A percentile compares a stretch with the other conserved stretches of the same genome.
These are phyloP conservation scores for Diaporthe australafricana DNA, from an alignment of 2,329 filamentous ascomycete species.

Conservation along the genomic window DNA sequence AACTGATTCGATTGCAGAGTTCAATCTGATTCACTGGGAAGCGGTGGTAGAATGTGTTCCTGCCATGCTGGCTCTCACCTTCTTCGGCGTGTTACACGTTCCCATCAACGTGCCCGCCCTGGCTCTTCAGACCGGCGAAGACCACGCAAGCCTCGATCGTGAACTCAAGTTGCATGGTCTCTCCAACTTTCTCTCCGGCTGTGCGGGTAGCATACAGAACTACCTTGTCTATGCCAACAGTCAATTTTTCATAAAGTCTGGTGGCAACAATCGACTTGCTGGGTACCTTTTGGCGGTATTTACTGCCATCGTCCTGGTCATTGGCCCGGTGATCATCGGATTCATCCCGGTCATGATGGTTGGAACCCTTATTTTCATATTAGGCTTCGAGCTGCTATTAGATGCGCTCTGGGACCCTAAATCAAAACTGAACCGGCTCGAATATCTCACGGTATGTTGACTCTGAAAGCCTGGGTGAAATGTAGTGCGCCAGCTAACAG, in stretches of 20 bases:
- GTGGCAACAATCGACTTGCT: conserved; percentile 86
- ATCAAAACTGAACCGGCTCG: conserved; percentile 85
- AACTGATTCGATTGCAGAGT: conserved; percentile 65
- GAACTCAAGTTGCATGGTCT: conserved; percentile 93
- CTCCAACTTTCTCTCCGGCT: conserved; percentile 91
- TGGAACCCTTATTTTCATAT: conserved; percentile 91
- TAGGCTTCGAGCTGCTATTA: conserved; percentile 90
- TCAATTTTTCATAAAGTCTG: conserved; percentile 94
- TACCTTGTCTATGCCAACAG: conserved; percentile 98
- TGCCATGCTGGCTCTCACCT: conserved; percentile 96
- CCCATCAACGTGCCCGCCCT: conserved; percentile 97
- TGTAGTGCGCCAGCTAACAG: conserved; percentile 40
- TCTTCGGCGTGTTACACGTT: conserved; percentile 96
- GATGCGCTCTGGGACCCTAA: conserved; percentile 92
- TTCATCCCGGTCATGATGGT: conserved; percentile 98
- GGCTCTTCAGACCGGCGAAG: conserved; percentile 89
- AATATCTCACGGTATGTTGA: conserved; percentile 82
- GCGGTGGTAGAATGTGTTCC: conserved; percentile 88
- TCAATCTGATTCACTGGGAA: conserved; percentile 83
- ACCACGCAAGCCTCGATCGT: conserved; percentile 89
- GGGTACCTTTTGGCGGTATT: conserved; percentile 85
- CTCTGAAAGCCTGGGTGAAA: background rate
- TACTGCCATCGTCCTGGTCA: conserved; percentile 84
- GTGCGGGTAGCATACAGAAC: conserved; percentile 90
- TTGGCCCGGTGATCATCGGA: conserved; percentile 89